A percentile compares a stretch with the other conserved stretches of the same genome.
phyloP scores from a whole-genome alignment of 2,329 filamentous ascomycete genomes.

The Knufia fluminis region DNA sequence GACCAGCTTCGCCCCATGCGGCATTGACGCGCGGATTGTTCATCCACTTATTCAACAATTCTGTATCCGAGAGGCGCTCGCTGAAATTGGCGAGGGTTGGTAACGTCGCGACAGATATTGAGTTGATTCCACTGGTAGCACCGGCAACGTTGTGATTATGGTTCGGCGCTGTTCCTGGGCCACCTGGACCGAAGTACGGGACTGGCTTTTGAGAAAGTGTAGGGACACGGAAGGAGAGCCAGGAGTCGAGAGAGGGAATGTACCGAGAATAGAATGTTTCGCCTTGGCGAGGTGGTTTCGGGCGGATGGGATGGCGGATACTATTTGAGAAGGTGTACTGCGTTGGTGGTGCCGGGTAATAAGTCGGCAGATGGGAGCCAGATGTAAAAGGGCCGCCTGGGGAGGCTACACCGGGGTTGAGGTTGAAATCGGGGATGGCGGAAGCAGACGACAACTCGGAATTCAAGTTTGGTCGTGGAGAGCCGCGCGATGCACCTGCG shows the following conservation, averaged over 20 bases:
- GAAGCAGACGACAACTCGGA: conserved; percentile 5
- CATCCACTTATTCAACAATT: conserved; percentile 80
- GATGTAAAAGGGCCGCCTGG: conserved; percentile 64
- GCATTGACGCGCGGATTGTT: conserved; percentile 69
- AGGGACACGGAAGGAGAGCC: conserved; percentile 80
- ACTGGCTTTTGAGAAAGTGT: conserved; percentile 50
- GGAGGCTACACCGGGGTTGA: conserved; percentile 20
- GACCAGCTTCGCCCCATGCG: conserved; percentile 70
- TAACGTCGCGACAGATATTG: conserved; percentile 24
- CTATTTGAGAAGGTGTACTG: conserved; percentile 73
- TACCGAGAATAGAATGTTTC: conserved; percentile 87
- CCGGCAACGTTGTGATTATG: neutral
- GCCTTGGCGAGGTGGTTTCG: conserved; percentile 81
- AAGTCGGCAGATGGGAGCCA: conserved; percentile 77
- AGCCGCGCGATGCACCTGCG: conserved; percentile 2
- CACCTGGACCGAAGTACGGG: conserved; percentile 53
- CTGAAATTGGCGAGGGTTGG: conserved; percentile 33
- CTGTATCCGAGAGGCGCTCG: conserved; percentile 48
- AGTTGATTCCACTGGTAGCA: neutral
- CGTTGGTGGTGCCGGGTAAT: conserved; percentile 73
- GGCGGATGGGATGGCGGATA: conserved; percentile 73
- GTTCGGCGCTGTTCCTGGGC: conserved; percentile 6
- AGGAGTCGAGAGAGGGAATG: conserved; percentile 71
- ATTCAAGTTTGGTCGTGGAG: neutral
- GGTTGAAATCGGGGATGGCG: conserved; percentile 14